phyloP scores from a whole-genome alignment of 2,329 filamentous ascomycete genomes.

The Phaeoacremonium minimum region DNA sequence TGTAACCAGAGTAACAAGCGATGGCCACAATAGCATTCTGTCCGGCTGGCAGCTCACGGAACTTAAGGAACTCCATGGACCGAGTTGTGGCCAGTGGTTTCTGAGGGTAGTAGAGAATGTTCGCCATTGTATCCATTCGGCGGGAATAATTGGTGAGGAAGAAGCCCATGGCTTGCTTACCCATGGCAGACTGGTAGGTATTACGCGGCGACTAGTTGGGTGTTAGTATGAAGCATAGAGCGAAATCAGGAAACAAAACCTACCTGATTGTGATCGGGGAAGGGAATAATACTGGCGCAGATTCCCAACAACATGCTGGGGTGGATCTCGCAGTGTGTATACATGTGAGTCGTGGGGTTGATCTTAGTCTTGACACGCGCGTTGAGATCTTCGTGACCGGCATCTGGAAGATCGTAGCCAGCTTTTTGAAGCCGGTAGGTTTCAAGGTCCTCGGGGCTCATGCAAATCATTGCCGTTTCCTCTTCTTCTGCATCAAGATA shows the following conservation, averaged over 20 bases:
- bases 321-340: conserved; percentile 98
- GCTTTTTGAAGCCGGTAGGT: conserved; percentile 66
- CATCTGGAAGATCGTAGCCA: conserved; percentile 59
- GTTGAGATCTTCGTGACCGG: conserved; percentile 65
- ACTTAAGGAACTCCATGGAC: conserved; percentile 98
- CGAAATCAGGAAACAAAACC: conserved; percentile 20
- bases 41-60: conserved; percentile 92
- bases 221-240: not conserved
- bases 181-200: conserved; percentile 98
- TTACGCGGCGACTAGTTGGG: conserved; percentile 85
- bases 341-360: conserved; percentile 83
- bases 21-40: conserved; percentile 99
- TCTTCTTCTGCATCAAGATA: conserved; percentile 98
- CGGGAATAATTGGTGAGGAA: conserved; percentile 96
- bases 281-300: conserved; percentile 98
- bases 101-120: conserved; percentile 97
- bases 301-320: conserved; percentile 98
- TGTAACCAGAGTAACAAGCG: conserved; percentile 95
- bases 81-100: conserved; percentile 94
- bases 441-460: conserved; percentile 94
- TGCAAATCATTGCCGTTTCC: conserved; percentile 98
- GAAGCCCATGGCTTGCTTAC: conserved; percentile 99
- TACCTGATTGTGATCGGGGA: conserved; percentile 96
- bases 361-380: conserved; percentile 83
- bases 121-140: conserved; percentile 99